These are phyloP conservation scores for Ogataea polymorpha DNA, from an alignment of 805 yeast genomes.

Conservation along the genomic window DNA sequence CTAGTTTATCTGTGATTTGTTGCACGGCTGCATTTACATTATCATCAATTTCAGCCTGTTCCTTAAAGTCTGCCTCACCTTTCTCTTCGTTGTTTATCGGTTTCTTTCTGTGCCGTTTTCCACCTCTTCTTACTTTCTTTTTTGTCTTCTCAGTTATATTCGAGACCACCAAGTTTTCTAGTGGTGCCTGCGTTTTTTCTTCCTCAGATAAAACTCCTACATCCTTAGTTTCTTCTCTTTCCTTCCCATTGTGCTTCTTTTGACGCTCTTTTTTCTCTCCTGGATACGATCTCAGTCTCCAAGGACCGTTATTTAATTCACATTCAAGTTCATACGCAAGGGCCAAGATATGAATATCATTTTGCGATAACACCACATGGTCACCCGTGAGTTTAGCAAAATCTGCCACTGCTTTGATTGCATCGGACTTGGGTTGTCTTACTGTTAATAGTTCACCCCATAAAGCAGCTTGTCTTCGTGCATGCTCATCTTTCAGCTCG, in stretches of 20 bases:
- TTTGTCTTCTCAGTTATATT: constrained; percentile 26
- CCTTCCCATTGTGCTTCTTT: constrained; percentile 10
- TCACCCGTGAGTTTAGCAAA: constrained; percentile 93
- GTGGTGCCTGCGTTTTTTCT: constrained; percentile 5
- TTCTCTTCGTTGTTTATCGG: constrained; percentile 5
- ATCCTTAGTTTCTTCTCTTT: constrained; percentile 7
- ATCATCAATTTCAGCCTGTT: constrained; percentile 10
- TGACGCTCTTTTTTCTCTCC: constrained; percentile 48
- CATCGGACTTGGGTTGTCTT: constrained; percentile 72
- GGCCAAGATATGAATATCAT: constrained; percentile 92
- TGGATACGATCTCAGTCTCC: constrained; percentile 69
- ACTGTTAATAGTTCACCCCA: constrained; percentile 74
- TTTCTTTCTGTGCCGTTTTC: constrained; percentile 61
- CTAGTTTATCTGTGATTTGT: not conserved
- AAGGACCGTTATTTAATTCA: constrained; percentile 65
- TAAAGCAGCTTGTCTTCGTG: constrained; percentile 70
- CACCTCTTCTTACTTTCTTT: constrained; percentile 58
- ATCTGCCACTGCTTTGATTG: constrained; percentile 61
- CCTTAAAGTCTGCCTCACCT: not conserved
- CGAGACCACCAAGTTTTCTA: constrained; percentile 1
- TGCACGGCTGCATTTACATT: constrained; percentile 9
- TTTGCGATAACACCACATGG: constrained; percentile 76
- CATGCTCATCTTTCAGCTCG: constrained; percentile 84
- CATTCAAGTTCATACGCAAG: constrained; percentile 83
- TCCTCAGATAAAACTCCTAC: constrained; percentile 1